Evolutionary conservation across 2,329 filamentous ascomycete species (phyloP), one percentile per base, ranked within the genome.

Genomic region (Coleophoma eucalyptorum): DNA sequence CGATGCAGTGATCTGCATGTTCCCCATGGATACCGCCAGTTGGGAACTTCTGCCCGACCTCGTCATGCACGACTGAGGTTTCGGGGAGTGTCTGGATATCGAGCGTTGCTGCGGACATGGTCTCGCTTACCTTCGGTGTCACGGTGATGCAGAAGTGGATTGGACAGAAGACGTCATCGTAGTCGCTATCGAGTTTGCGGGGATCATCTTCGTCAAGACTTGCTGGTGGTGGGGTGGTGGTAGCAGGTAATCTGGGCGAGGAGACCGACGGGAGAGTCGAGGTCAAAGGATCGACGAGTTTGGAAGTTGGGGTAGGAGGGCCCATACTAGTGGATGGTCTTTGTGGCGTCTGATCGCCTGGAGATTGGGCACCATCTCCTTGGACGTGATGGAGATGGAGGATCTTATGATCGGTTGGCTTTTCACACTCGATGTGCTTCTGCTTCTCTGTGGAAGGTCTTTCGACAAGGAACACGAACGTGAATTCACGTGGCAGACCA

Each of bases 401-500:
- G 15, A 35, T 5, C 21, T 33, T 38, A 8, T 41, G 31, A 16
- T 26, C 38, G 5, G 18, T 19, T 10, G 40, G 33, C 33, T 42
- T 46, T 11, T 41, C 34, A 18, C 34, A 40, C n/a, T 20, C 43
- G 16, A 15, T 32, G 46, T 48, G 21, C 42, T 41, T 49, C n/a
- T 37, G 35, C n/a, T 46, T n/a, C 20, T 43, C 3, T n/a, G 32
- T 20, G 18, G 3, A 10, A 3, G 53, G 46, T 21, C 58, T 48
- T 35, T 61, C 57, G 5, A 78, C 62, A 5, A 78, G 60, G 63
- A 78, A 69, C 15, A 75, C 73, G 55, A 78, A 77, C 3, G 75
- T 76, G 46, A 78, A 76, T 50, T 78, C 75, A 8, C 75, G 68
- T 10, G 75, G 75, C 4, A 78, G 59, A 2, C 75, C 75, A 4